Base-by-base conservation (phyloP, 768 basidiomycete genomes). In the Amylocystis lapponica region DNA sequence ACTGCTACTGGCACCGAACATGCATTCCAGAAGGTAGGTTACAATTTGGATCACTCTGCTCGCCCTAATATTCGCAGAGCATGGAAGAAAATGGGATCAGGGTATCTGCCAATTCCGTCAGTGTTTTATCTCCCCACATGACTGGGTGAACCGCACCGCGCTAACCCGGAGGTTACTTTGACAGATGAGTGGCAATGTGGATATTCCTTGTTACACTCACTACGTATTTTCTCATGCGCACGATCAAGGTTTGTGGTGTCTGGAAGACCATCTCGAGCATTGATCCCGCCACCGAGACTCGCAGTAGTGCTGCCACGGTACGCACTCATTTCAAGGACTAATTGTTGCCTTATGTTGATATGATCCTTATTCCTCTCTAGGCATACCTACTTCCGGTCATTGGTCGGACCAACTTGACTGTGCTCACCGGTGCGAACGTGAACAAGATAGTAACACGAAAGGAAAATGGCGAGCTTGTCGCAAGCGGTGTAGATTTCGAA, bases 401-500 rank as follows among this genome's bases (percentile, higher is more conserved):
- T 5, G 41, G 47, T 10, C 53, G 64, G 9, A 31, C 43, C 3
- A 67, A 67, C 41, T 51, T 67, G 1, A 47, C 40, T 2, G 63
- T 66, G 3, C 51, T 67, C 2, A 50, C 56, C 10, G 47, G 36
- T 1, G 61, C 62, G 3, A 36, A 39, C n/a, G 62, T 52, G 3
- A 26, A 10, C 8, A 47, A 36, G 12, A 40, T 62, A 16, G 14
- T 58, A 3, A 38, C 45, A 5, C 20, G 34, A 5, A 39, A 36
- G 13, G 17, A 37, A 11, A 48, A 33, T 3, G 44, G 31, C 11
- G 30, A 27, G 0, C 17, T 44, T n/a, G 29, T 30, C 16, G 70
- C 69, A 3, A 57, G 54, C 12, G 68, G 65, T 1, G 60, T 74
- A 9, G 54, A 56, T 29, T 72, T 70, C 57, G 50, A 60, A 23